Conservation (phyloP, 805 yeast genomes). For the Metschnikowia peoriensis region DNA sequence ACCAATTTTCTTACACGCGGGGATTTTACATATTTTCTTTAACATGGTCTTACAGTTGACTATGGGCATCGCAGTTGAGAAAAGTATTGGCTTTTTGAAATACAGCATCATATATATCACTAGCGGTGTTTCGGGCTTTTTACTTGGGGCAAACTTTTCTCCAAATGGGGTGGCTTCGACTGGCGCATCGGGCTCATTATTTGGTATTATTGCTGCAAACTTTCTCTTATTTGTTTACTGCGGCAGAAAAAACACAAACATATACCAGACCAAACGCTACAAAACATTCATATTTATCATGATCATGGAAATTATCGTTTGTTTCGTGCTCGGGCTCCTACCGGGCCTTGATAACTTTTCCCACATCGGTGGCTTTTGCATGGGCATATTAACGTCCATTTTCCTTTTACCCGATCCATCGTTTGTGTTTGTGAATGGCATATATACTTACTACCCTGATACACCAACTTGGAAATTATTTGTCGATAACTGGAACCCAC, state of each 20-base stretch:
- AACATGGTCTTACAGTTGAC: conserved; percentile 59
- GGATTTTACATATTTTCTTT: conserved; percentile 64
- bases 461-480: conserved; percentile 33
- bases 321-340: conserved; percentile 61
- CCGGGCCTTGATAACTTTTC: conserved; percentile 77
- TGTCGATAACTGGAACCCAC: conserved; percentile 40
- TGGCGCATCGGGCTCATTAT: conserved; percentile 71
- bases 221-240: conserved; percentile 52
- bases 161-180: conserved; percentile 65
- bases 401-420: conserved; percentile 56
- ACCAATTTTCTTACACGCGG: conserved; percentile 76
- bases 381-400: conserved; percentile 54
- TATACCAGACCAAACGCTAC: conserved; percentile 47
- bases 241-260: conserved; percentile 49
- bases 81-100: conserved; percentile 52
- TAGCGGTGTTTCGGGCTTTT: conserved; percentile 64
- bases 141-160: conserved; percentile 67
- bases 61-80: conserved; percentile 61
- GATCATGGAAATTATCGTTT: conserved; percentile 55
- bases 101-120: conserved; percentile 55
- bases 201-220: conserved; percentile 66
- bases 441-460: conserved; percentile 33
- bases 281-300: conserved; percentile 44
- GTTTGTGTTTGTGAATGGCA: conserved; percentile 41
- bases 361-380: conserved; percentile 71